Conservation (phyloP, 202 grass and related monocot species). For the Dendrocalamus latiflorus region DNA sequence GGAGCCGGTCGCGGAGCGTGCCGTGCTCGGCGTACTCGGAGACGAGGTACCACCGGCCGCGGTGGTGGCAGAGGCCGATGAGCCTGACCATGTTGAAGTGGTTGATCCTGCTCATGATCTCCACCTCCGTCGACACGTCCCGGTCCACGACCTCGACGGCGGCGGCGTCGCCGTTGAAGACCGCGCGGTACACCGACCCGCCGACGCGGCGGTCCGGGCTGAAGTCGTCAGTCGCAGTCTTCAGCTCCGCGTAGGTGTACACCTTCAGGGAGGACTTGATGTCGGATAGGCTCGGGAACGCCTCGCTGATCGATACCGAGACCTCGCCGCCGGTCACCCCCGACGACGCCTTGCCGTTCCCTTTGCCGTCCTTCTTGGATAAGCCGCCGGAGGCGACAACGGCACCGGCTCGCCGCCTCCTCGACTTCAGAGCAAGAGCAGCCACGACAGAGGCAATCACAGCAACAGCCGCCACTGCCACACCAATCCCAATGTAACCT, state of each 20-base stretch:
- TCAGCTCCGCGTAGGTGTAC: constrained; percentile 53
- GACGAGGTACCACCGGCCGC: constrained; percentile 67
- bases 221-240: constrained; percentile 50
- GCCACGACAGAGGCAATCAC: neutral
- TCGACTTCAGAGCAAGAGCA: constrained; percentile 29
- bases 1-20: constrained; percentile 43
- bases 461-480: constrained; percentile 20
- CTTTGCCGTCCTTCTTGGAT: neutral
- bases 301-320: constrained; percentile 23
- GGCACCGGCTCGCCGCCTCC: neutral
- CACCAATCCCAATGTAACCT: constrained; percentile 43
- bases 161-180: constrained; percentile 39
- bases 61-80: constrained; percentile 51
- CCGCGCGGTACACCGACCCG: constrained; percentile 49
- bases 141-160: constrained; percentile 47
- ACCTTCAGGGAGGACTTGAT: constrained; percentile 57
- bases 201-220: constrained; percentile 31
- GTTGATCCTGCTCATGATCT: constrained; percentile 57
- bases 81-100: constrained; percentile 72
- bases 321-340: neutral
- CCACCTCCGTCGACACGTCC: constrained; percentile 52
- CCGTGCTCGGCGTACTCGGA: constrained; percentile 64
- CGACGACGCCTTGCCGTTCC: neutral
- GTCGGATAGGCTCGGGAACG: constrained; percentile 40
- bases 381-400: neutral